Conservation (phyloP, 768 basidiomycete genomes). For the Suillus occidentalis region DNA sequence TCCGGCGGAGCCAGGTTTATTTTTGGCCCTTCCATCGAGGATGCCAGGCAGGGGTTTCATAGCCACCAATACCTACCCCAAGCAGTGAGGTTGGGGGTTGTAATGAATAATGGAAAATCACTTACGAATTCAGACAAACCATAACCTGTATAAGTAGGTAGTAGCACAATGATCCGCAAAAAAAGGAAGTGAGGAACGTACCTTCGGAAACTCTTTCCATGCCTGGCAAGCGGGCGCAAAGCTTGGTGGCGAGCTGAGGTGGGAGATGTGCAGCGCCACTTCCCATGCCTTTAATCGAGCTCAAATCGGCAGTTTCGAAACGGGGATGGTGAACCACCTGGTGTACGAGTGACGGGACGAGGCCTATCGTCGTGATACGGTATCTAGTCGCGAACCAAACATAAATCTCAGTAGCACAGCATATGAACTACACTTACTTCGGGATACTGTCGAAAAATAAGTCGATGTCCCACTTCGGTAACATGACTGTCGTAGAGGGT, state of each 20-base stretch:
- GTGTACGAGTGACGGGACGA: conserved; percentile 58
- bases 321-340: conserved; percentile 52
- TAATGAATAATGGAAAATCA: conserved; percentile 1
- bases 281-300: conserved; percentile 37
- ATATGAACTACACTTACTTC: conserved; percentile 38
- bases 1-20: conserved; percentile 43
- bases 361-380: conserved; percentile 41
- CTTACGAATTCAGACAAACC: conserved; percentile 62
- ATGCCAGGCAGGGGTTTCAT: conserved; percentile 40
- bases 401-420: not conserved
- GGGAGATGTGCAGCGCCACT: conserved; percentile 65
- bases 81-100: not conserved
- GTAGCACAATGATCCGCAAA: not conserved
- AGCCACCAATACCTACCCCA: conserved; percentile 13
- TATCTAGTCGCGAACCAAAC: conserved; percentile 38
- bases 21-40: conserved; percentile 38
- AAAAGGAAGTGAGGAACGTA: conserved; percentile 19
- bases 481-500: conserved; percentile 46
- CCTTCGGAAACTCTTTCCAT: conserved; percentile 40
- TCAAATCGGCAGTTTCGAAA: conserved; percentile 46
- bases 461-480: conserved; percentile 55
- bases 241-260: conserved; percentile 41
- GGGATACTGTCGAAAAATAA: conserved; percentile 49
- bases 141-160: conserved; percentile 42
- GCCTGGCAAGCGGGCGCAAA: conserved; percentile 32